Evolutionary conservation across 2,329 filamentous ascomycete species (phyloP).

Genomic region (Cytospora mali): DNA sequence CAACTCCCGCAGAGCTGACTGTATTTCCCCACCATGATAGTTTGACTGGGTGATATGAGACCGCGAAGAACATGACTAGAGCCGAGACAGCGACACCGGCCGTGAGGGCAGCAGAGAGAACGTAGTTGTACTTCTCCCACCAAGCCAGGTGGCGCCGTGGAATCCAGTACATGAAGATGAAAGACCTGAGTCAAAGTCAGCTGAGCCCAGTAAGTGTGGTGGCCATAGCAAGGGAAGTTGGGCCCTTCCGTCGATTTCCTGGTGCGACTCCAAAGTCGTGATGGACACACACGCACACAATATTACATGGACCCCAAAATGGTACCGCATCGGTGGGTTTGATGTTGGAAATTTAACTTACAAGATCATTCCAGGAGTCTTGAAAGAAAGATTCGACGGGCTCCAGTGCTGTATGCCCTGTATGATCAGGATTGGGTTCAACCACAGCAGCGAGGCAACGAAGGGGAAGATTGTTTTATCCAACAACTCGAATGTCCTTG

Average conservation of each 20-base stretch:
- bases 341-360: neutral
- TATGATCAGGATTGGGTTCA: constrained; percentile 46
- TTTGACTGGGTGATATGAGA: constrained; percentile 38
- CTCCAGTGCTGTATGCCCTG: constrained; percentile 49
- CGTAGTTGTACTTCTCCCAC: constrained; percentile 48
- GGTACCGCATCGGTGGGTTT: too few species aligned
- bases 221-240: too few species aligned
- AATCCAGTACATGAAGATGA: constrained; percentile 49
- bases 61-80: constrained; percentile 44
- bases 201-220: too few species aligned
- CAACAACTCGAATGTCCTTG: constrained; percentile 38
- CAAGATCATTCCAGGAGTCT: constrained; percentile 46
- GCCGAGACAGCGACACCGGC: constrained; percentile 43
- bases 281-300: too few species aligned
- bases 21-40: constrained; percentile 47
- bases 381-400: constrained; percentile 46
- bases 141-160: constrained; percentile 43
- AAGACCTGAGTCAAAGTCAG: constrained; percentile 30
- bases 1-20: constrained; percentile 37
- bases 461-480: constrained; percentile 43
- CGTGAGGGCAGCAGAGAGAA: constrained; percentile 42
- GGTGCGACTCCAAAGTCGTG: too few species aligned
- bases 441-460: constrained; percentile 43
- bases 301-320: too few species aligned
- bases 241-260: too few species aligned